phyloP scores from a whole-genome alignment of 495 filamentous ascomycete species.

The Penicillium bovifimosum region DNA sequence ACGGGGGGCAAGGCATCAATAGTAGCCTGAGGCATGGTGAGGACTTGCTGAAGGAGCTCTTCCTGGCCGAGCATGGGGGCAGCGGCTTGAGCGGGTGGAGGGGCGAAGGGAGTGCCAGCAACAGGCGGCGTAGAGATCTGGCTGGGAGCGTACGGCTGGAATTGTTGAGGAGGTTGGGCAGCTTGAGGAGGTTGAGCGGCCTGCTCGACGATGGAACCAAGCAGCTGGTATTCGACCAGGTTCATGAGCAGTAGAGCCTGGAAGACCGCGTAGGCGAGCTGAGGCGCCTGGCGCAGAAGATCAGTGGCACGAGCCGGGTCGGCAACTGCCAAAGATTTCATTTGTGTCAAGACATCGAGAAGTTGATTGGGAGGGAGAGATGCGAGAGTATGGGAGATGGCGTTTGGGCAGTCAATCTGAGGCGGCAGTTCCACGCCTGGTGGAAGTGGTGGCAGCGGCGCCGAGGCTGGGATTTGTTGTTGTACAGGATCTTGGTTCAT shows the following conservation, averaged over 20 bases:
- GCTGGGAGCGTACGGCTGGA: conserved; percentile 35
- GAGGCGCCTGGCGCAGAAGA: conserved; percentile 81
- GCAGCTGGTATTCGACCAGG: conserved; percentile 66
- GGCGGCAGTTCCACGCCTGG: conserved; percentile 76
- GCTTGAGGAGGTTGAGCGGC: conserved; percentile 36
- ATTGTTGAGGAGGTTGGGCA: conserved; percentile 27
- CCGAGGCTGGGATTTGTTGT: conserved; percentile 26
- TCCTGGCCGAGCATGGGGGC: conserved; percentile 52
- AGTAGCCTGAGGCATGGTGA: conserved; percentile 66
- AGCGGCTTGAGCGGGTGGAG: conserved; percentile 38
- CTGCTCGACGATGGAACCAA: conserved; percentile 55
- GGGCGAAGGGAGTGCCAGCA: conserved; percentile 51
- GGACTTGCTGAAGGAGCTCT: conserved; percentile 66
- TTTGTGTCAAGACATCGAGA: conserved; percentile 88
- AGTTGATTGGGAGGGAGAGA: conserved; percentile 83
- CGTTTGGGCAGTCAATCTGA: conserved; percentile 76
- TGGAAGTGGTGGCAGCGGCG: conserved; percentile 69
- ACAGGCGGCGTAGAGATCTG: conserved; percentile 54
- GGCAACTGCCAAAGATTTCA: conserved; percentile 77
- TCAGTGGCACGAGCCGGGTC: conserved; percentile 84
- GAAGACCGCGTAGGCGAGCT: conserved; percentile 94
- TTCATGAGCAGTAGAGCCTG: conserved; percentile 90
- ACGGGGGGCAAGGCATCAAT: conserved; percentile 70
- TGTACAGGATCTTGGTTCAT: conserved; percentile 20
- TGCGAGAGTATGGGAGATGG: conserved; percentile 82